Evolutionary conservation across 2,329 filamentous ascomycete genomes (phyloP).

Genomic region (Fusarium redolens): DNA sequence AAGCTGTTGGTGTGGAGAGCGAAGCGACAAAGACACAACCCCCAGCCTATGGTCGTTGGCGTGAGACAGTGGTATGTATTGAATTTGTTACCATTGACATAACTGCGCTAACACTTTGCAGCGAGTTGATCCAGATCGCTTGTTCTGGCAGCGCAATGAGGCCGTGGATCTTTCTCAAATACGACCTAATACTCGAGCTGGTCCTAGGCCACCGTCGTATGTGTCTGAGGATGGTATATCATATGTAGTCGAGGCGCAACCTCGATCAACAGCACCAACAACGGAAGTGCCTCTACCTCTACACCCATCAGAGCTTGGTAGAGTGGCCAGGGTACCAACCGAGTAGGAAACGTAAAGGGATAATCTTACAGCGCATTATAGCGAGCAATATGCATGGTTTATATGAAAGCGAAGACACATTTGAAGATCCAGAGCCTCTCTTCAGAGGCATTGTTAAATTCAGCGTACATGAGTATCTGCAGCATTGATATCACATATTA

Average conservation of each 20-base stretch:
- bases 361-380: not conserved
- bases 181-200: slow-evolving; percentile 42
- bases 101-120: slow-evolving; percentile 47
- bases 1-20: slow-evolving; percentile 67
- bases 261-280: slow-evolving; percentile 66
- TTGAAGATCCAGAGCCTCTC: not conserved
- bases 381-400: not conserved
- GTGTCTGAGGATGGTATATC: slow-evolving; percentile 78
- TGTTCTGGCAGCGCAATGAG: slow-evolving; percentile 82
- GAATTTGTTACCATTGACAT: not conserved
- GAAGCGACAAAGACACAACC: slow-evolving; percentile 71
- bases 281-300: slow-evolving; percentile 56
- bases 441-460: slow-evolving; percentile 7
- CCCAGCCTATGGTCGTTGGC: slow-evolving; percentile 88
- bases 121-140: slow-evolving; percentile 81
- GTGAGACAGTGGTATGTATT: slow-evolving; percentile 79
- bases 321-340: slow-evolving; percentile 37
- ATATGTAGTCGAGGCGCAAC: slow-evolving; percentile 76
- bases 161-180: slow-evolving; percentile 43
- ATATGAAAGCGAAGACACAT: not conserved
- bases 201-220: slow-evolving; percentile 77
- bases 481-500: slow-evolving; percentile 27
- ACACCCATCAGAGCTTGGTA: slow-evolving; percentile 61
- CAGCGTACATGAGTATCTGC: slow-evolving; percentile 25
- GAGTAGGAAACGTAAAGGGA: not conserved